These are phyloP conservation scores for Magnusiomyces clavatus DNA, from an alignment of 1,139 yeast genomes.

Conservation along the genomic window DNA sequence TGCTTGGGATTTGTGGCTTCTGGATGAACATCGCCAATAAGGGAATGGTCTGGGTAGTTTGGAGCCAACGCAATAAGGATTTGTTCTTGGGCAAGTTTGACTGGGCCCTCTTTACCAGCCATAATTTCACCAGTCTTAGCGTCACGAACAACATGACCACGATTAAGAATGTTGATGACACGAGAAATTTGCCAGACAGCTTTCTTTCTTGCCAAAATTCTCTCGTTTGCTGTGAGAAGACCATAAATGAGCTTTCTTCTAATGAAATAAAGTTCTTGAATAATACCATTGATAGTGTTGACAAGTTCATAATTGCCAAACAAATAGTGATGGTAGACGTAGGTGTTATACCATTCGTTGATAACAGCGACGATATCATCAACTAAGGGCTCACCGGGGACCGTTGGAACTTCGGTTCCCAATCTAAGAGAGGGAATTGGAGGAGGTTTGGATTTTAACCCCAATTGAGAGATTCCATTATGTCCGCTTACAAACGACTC, in stretches of 20 bases:
- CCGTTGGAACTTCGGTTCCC: conserved; percentile 24
- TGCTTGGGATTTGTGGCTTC: conserved; percentile 53
- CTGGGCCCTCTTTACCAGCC: conserved; percentile 39
- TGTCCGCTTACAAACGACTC: conserved; percentile 9
- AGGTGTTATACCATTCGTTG: conserved; percentile 30
- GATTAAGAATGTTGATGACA: conserved; percentile 55
- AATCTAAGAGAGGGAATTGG: conserved; percentile 27
- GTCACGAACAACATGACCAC: conserved; percentile 72
- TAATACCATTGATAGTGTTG: conserved; percentile 24
- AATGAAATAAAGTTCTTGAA: conserved; percentile 51
- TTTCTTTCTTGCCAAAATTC: conserved; percentile 45
- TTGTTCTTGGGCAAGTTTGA: conserved; percentile 62
- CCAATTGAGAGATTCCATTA: conserved; percentile 5
- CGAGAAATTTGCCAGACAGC: conserved; percentile 56
- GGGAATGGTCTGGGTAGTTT: conserved; percentile 49
- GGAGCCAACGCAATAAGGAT: conserved; percentile 66
- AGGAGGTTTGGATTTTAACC: conserved; percentile 22
- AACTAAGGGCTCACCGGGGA: conserved; percentile 26
- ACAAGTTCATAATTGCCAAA: conserved; percentile 34
- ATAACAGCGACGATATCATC: conserved; percentile 31
- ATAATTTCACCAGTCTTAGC: conserved; percentile 59
- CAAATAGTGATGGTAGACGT: conserved; percentile 27
- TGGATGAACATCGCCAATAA: conserved; percentile 25
- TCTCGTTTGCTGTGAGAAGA: conserved; percentile 55
- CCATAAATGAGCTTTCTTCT: conserved; percentile 51